Evolutionary conservation across 257 asterid genomes (phyloP).

Genomic region (Verbena officinalis): DNA sequence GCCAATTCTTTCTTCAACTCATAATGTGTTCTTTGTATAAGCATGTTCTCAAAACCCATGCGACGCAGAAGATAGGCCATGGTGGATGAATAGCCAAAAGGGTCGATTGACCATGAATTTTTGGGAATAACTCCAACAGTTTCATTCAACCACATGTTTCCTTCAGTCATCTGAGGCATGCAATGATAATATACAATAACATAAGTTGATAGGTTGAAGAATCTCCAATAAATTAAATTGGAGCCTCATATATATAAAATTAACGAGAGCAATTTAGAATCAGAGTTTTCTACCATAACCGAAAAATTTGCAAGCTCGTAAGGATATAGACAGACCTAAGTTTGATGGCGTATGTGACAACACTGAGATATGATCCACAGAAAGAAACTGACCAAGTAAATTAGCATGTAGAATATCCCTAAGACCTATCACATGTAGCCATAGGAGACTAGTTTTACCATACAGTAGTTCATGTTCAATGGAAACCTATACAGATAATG

Average conservation of each 20-base stretch:
- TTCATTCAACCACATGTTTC: conserved; percentile 97
- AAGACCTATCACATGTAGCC: not conserved
- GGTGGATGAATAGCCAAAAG: conserved; percentile 97
- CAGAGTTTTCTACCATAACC: conserved; percentile 3
- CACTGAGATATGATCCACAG: conserved; percentile 20
- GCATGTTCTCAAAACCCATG: conserved; percentile 99
- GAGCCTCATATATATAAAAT: not conserved
- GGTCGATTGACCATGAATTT: conserved; percentile 96
- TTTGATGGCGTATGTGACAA: no score
- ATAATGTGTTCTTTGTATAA: conserved; percentile 97
- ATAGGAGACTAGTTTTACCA: conserved; percentile 14
- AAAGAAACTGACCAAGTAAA: not conserved
- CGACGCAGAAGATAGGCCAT: conserved; percentile 99
- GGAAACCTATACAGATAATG: conserved; percentile 7
- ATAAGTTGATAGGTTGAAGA: conserved; percentile 26
- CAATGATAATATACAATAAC: conserved; percentile 17
- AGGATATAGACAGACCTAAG: conserved; percentile 6
- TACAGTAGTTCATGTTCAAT: conserved; percentile 6
- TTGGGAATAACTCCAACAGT: conserved; percentile 91
- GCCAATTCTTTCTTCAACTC: conserved; percentile 96
- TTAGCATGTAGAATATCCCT: not conserved
- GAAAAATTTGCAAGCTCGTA: conserved; percentile 11
- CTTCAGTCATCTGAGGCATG: conserved; percentile 77
- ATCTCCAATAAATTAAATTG: conserved; percentile 1
- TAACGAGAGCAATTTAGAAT: not conserved